A percentile compares a stretch with the other conserved stretches of the same genome.
These are phyloP conservation scores for Trichoderma gracile DNA, from an alignment of 2,329 filamentous ascomycete genomes.

Conservation along the genomic window DNA sequence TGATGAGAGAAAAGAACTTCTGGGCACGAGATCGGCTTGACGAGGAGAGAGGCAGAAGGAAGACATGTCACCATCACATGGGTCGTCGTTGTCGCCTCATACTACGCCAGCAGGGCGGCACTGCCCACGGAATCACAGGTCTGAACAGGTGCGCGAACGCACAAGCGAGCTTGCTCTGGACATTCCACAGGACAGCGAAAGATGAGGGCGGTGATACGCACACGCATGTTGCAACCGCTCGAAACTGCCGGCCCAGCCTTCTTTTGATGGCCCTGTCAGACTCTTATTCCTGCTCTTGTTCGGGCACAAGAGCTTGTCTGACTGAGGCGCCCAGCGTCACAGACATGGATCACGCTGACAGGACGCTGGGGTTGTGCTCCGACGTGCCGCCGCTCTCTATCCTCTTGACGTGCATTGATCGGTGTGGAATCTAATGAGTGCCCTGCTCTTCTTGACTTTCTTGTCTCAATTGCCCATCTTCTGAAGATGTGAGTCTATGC, in stretches of 20 bases:
- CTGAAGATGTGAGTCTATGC: neutral
- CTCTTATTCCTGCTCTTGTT: neutral
- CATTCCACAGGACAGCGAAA: neutral
- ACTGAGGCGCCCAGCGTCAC: conserved; percentile 18
- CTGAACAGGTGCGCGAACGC: neutral
- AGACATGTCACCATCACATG: conserved; percentile 1
- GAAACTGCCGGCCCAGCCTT: neutral
- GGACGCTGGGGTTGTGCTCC: neutral
- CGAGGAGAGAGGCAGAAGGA: neutral
- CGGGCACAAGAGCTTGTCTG: neutral
- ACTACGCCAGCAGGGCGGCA: neutral
- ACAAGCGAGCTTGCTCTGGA: neutral
- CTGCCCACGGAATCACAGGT: neutral
- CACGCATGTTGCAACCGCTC: neutral
- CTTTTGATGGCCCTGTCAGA: conserved; percentile 4
- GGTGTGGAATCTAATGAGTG: neutral
- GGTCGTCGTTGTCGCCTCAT: neutral
- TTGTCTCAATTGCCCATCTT: neutral
- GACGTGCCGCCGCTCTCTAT: conserved; percentile 13
- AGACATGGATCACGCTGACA: conserved; percentile 22
- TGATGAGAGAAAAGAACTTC: neutral
- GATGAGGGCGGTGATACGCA: neutral
- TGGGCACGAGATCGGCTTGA: neutral
- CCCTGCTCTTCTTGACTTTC: neutral
- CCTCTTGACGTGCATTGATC: conserved; percentile 1